phyloP scores from a whole-genome alignment of 2,329 filamentous ascomycete species.

The Fusarium kyushuense region DNA sequence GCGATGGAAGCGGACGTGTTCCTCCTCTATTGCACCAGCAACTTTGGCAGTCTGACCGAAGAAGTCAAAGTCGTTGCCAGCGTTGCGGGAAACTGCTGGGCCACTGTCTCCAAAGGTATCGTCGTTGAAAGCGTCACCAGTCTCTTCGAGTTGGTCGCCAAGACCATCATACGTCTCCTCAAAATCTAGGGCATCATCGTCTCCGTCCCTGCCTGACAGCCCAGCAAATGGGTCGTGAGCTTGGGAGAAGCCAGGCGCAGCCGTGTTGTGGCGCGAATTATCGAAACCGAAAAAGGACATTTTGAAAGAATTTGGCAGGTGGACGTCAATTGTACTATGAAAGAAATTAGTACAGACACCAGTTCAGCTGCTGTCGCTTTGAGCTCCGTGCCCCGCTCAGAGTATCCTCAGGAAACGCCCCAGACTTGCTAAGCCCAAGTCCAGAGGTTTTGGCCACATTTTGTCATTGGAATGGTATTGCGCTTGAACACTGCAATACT shows the following conservation, averaged over 20 bases:
- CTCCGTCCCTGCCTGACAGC: constrained; percentile 74
- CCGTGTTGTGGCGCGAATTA: constrained; percentile 73
- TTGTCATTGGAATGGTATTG: background rate
- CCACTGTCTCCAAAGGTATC: constrained; percentile 80
- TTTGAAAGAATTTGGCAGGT: constrained; percentile 45
- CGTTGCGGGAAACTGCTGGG: constrained; percentile 58
- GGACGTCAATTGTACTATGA: constrained; percentile 42
- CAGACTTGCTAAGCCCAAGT: constrained; percentile 1
- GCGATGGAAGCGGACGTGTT: constrained; percentile 85
- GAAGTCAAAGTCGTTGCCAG: constrained; percentile 97
- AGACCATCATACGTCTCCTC: constrained; percentile 98
- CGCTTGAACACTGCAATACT: background rate
- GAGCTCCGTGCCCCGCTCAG: constrained; percentile 38
- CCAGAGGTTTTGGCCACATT: background rate
- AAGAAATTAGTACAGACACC: constrained; percentile 41
- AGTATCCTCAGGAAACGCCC: constrained; percentile 18
- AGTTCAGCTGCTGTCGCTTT: constrained; percentile 29
- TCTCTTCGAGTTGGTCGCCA: constrained; percentile 89
- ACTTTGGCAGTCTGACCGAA: constrained; percentile 93
- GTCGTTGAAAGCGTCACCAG: constrained; percentile 94
- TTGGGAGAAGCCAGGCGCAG: constrained; percentile 85
- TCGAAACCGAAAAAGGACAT: constrained; percentile 98
- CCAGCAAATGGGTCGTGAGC: constrained; percentile 88
- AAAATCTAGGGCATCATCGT: constrained; percentile 77
- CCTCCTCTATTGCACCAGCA: constrained; percentile 86